These are phyloP conservation scores for Cercospora zeae-maydis DNA, from an alignment of 2,329 filamentous ascomycete species.

Conservation along the genomic window DNA sequence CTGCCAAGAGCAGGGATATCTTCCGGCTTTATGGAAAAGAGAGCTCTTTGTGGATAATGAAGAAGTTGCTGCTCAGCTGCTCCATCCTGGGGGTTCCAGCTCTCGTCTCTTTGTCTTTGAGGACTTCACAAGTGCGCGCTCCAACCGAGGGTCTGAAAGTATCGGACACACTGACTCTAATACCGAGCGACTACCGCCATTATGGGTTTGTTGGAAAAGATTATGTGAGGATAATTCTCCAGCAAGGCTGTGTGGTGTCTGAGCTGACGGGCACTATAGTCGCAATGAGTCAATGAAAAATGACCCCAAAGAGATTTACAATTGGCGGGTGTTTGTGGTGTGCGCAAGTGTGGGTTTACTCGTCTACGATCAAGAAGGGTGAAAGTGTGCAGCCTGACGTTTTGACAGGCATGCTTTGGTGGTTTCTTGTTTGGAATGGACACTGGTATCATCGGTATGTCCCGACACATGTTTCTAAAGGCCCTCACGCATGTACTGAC, in stretches of 20 bases:
- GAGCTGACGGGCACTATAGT: not conserved
- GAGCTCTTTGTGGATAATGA: conserved; percentile 7
- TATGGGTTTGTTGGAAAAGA: conserved; percentile 16
- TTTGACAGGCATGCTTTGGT: conserved; percentile 56
- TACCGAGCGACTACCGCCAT: not conserved
- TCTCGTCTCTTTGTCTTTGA: not conserved
- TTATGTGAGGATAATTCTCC: not conserved
- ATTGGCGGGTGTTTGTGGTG: conserved; percentile 65
- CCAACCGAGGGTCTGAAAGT: not conserved
- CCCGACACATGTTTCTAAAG: not conserved
- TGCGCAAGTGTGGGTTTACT: conserved; percentile 51
- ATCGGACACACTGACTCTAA: not conserved
- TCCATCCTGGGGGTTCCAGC: not conserved
- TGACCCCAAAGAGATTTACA: conserved; percentile 66
- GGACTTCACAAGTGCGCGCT: not conserved
- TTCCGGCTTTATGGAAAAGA: conserved; percentile 10
- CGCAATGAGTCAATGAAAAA: conserved; percentile 68
- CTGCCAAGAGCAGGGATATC: conserved; percentile 6
- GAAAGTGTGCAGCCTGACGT: conserved; percentile 9
- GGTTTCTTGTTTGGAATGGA: conserved; percentile 66
- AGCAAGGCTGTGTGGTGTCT: not conserved
- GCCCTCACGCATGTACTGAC: not conserved
- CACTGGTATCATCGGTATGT: conserved; percentile 58
- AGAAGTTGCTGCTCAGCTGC: conserved; percentile 6
- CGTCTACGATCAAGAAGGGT: conserved; percentile 44